Evolutionary conservation across 2,329 filamentous ascomycete genomes (phyloP).

Genomic region (Diaporthe vexans): DNA sequence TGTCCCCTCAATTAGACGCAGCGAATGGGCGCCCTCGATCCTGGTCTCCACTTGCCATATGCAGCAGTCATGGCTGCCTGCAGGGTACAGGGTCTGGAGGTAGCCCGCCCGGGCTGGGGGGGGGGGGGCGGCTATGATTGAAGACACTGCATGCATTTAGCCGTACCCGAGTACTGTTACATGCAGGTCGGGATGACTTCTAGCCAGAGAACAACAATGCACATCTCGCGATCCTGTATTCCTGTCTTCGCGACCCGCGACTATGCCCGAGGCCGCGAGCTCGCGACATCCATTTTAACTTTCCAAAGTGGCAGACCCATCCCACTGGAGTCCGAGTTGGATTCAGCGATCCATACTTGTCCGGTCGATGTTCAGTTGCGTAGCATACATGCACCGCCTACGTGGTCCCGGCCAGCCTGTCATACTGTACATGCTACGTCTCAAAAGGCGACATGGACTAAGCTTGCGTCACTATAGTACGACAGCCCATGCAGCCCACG

Average conservation of each 20-base stretch:
- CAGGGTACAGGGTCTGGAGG: conserved; percentile 16
- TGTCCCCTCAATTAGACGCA: neutral
- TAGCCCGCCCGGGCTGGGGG: neutral
- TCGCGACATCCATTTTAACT: neutral
- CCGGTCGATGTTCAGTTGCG: neutral
- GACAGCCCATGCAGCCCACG: conserved; percentile 8
- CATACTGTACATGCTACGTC: neutral
- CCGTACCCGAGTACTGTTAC: conserved; percentile 1
- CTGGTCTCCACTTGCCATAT: conserved; percentile 26
- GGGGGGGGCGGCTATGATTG: neutral
- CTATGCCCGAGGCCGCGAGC: neutral
- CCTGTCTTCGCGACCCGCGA: neutral
- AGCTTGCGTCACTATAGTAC: conserved; percentile 20
- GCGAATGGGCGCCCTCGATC: neutral
- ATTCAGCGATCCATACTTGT: neutral
- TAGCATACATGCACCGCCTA: neutral
- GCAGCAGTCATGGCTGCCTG: conserved; percentile 26
- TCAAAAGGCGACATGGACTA: neutral
- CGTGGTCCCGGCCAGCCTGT: conserved; percentile 4
- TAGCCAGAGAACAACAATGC: neutral
- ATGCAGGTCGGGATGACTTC: neutral
- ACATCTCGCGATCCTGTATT: neutral
- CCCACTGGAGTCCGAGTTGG: neutral
- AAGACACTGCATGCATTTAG: neutral
- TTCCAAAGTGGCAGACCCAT: neutral